Evolutionary conservation across 345 rosid genomes (phyloP), one percentile per base, ranked within the genome.

Genomic region (Linum tenue): DNA sequence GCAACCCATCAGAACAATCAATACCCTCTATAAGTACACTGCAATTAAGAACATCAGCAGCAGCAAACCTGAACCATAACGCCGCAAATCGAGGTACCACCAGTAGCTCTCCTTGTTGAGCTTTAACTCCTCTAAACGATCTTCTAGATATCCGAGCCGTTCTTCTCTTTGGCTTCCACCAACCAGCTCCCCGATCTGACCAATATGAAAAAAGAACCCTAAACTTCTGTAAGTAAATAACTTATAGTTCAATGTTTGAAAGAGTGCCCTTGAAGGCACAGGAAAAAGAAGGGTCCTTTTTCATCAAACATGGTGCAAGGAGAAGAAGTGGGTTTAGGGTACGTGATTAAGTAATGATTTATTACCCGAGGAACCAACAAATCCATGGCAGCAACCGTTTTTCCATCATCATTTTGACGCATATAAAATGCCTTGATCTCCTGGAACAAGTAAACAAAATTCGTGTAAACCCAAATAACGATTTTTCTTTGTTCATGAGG

Each of bases 151-250:
- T 10, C 85, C 92, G 11, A 90, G 84, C 62, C 99, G 83, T 67
- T 94, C 99, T 80, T 94, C 99, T 79, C 99, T 90, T 75, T 90
- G 99, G 82, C 99, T 94, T 80, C 97, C 99, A 76, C 97, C 99
- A 42, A 90, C 85, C 68, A 90, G 95, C 79, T 90, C 99, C 62
- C 99, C 99, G 65, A 94, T 66, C 97, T 90, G 74, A 64, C 40
- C 66, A 56, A 64, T 39, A 64, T 22, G 64, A 68, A 61, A 57
- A 36, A 37, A 60, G 16, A 37, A 16, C 5, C 12, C 66, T 31
- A 55, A 64, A 12, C 11, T 48, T 5, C 60, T 15, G 14, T 64
- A 38, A 5, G 14, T 6, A 48, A 48, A 48, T 48, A 48, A 48
- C 53, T 9, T 22, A 22, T 22, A 22, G 31, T 22, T 22, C 31